Conservation (phyloP, 2,329 filamentous ascomycete species). For the Ceratocystiopsis brevicomis region DNA sequence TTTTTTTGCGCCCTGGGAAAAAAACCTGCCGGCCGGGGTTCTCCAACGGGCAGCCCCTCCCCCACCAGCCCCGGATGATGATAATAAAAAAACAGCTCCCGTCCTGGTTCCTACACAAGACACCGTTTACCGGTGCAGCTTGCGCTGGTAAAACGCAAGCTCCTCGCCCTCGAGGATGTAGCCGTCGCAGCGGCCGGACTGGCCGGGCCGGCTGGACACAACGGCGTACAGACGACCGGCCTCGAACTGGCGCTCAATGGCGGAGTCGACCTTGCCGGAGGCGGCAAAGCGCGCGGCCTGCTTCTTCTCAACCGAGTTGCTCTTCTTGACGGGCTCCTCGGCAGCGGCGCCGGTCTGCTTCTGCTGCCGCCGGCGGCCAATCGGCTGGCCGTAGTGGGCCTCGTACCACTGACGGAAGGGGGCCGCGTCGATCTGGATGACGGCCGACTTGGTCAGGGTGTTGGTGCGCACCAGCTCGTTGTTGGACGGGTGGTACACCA, state of each 20-base stretch:
- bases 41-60: too few relatives aligned
- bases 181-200: constrained; percentile 90
- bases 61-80: too few relatives aligned
- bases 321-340: constrained; percentile 69
- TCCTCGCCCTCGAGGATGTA: constrained; percentile 99
- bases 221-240: constrained; percentile 93
- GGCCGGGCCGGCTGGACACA: constrained; percentile 79
- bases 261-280: constrained; percentile 77
- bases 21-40: too few relatives aligned
- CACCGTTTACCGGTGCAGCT: constrained; percentile 79
- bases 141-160: constrained; percentile 99
- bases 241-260: constrained; percentile 98
- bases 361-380: constrained; percentile 83
- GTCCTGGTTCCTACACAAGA: too few relatives aligned
- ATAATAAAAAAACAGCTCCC: too few relatives aligned
- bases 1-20: too few relatives aligned
- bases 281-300: constrained; percentile 70
- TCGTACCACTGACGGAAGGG: constrained; percentile 99
- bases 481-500: constrained; percentile 99
- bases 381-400: constrained; percentile 86
- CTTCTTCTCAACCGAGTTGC: constrained; percentile 91
- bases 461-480: constrained; percentile 99
- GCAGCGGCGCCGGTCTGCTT: constrained; percentile 46
- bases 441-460: constrained; percentile 97
- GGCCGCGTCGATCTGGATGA: constrained; percentile 95